These are phyloP conservation scores for Hypomyces perniciosus DNA, from an alignment of 2,329 filamentous ascomycete genomes.

Conservation along the genomic window DNA sequence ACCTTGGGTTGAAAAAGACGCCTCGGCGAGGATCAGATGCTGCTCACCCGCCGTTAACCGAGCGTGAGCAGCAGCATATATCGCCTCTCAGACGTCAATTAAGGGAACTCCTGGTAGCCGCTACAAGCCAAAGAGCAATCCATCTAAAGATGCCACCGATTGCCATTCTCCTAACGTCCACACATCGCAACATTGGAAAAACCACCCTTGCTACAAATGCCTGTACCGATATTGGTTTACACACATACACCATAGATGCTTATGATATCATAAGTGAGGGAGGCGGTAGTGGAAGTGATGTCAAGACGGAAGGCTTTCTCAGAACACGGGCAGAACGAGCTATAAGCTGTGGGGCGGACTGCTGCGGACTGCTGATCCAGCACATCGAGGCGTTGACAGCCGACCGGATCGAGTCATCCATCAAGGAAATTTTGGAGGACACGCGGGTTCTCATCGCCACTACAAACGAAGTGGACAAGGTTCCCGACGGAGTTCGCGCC, in stretches of 20 bases:
- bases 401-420: constrained; percentile 78
- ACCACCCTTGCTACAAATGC: constrained; percentile 69
- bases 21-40: constrained; percentile 42
- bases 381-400: constrained; percentile 89
- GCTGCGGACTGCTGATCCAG: constrained; percentile 76
- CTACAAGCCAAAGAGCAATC: constrained; percentile 80
- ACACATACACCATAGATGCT: constrained; percentile 82
- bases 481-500: constrained; percentile 82
- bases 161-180: constrained; percentile 82
- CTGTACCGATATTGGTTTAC: constrained; percentile 82
- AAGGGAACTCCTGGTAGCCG: constrained; percentile 78
- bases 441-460: constrained; percentile 84
- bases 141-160: constrained; percentile 83
- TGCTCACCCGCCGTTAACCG: constrained; percentile 35
- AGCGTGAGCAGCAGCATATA: constrained; percentile 45
- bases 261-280: constrained; percentile 95
- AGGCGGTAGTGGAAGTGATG: constrained; percentile 72
- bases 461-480: constrained; percentile 90
- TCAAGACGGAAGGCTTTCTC: constrained; percentile 88
- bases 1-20: constrained; percentile 68
- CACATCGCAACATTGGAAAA: constrained; percentile 90
- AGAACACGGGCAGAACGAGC: constrained; percentile 84
- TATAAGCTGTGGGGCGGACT: constrained; percentile 78
- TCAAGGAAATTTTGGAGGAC: constrained; percentile 77
- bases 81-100: constrained; percentile 63